These are phyloP conservation scores for Pyrenophora graminea DNA, from an alignment of 2,329 filamentous ascomycete genomes.

Conservation along the genomic window DNA sequence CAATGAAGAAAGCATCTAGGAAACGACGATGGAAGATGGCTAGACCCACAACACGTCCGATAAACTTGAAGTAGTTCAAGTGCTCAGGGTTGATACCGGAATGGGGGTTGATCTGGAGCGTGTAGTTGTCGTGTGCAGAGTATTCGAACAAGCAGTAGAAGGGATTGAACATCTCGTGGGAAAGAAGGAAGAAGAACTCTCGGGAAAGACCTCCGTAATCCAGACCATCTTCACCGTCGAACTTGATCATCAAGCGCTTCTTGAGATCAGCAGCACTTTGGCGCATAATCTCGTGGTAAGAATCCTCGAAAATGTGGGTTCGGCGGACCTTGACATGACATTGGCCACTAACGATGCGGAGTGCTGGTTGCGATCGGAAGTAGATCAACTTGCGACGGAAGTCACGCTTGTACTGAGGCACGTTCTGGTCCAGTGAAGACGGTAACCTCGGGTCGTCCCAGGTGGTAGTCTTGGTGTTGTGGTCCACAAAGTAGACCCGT, in stretches of 20 bases:
- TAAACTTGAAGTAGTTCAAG: constrained; percentile 99
- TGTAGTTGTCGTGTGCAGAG: constrained; percentile 99
- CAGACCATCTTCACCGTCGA: constrained; percentile 95
- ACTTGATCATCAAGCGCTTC: constrained; percentile 99
- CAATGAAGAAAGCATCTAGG: constrained; percentile 98
- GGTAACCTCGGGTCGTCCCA: constrained; percentile 97
- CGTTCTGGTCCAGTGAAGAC: constrained; percentile 95
- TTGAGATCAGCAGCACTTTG: constrained; percentile 95
- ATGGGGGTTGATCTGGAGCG: constrained; percentile 98
- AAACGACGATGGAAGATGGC: constrained; percentile 98
- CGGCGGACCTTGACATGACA: constrained; percentile 97
- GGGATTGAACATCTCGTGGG: constrained; percentile 99
- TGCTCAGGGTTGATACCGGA: constrained; percentile 99
- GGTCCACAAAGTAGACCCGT: constrained; percentile 97
- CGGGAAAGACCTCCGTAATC: constrained; percentile 96
- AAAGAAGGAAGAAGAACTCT: constrained; percentile 98
- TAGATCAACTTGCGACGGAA: constrained; percentile 98
- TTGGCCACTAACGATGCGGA: constrained; percentile 93
- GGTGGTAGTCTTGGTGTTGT: constrained; percentile 99
- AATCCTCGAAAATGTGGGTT: constrained; percentile 98
- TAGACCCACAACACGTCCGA: constrained; percentile 92
- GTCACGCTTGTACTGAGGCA: constrained; percentile 99
- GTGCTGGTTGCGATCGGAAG: constrained; percentile 95
- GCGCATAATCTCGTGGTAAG: constrained; percentile 96
- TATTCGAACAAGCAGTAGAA: constrained; percentile 99